Evolutionary conservation across 768 basidiomycete species (phyloP).

Genomic region (Leccinum sublutescens): DNA sequence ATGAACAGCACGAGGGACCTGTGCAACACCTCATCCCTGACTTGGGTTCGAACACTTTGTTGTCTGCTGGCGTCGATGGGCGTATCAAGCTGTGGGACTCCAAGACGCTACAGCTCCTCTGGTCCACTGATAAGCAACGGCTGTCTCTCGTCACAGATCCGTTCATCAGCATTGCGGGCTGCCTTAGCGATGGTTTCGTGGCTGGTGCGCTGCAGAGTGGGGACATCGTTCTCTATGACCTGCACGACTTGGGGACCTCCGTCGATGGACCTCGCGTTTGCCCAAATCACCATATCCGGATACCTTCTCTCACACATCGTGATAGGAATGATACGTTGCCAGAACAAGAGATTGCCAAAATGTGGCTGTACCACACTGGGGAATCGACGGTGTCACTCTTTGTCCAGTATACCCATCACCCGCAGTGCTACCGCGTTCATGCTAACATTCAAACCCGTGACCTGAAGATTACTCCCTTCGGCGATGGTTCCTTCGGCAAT

Average conservation of each 20-base stretch:
- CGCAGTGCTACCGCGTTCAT: conserved; percentile 51
- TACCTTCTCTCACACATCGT: conserved; percentile 35
- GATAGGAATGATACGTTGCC: conserved; percentile 4
- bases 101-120: conserved; percentile 52
- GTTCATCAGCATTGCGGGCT: conserved; percentile 49
- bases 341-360: conserved; percentile 11
- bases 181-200: conserved; percentile 42
- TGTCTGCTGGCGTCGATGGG: conserved; percentile 63
- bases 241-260: conserved; percentile 32
- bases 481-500: conserved; percentile 49
- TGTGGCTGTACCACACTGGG: conserved; percentile 18
- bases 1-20: conserved; percentile 61
- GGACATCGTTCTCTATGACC: conserved; percentile 53
- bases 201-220: conserved; percentile 57
- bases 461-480: conserved; percentile 44
- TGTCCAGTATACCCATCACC: conserved; percentile 47
- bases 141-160: conserved; percentile 44
- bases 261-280: conserved; percentile 12
- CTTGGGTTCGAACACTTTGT: conserved; percentile 33
- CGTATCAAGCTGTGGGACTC: conserved; percentile 73
- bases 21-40: conserved; percentile 60
- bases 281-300: conserved; percentile 30
- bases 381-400: conserved; percentile 36
- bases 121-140: conserved; percentile 51
- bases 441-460: conserved; percentile 32